These are phyloP conservation scores for Tricholoma sp. DNA, from an alignment of 768 basidiomycete species.

Conservation along the genomic window DNA sequence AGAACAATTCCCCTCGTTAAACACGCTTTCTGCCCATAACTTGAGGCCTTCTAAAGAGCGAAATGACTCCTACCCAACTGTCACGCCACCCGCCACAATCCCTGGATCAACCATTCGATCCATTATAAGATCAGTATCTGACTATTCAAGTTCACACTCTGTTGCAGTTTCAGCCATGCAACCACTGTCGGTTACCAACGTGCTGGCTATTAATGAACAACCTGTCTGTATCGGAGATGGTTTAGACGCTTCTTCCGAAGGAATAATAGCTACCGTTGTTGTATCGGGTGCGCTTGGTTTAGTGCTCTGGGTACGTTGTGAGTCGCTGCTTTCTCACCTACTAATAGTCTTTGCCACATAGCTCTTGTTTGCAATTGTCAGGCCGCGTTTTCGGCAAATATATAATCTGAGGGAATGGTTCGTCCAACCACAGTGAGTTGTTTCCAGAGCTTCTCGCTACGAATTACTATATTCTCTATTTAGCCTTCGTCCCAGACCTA, in stretches of 20 bases:
- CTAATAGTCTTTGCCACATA: slow-evolving; percentile 21
- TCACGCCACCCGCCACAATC: slow-evolving; percentile 33
- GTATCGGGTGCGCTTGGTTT: slow-evolving; percentile 57
- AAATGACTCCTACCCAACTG: slow-evolving; percentile 24
- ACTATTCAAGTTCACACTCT: slow-evolving; percentile 6
- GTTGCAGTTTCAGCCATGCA: slow-evolving; percentile 15
- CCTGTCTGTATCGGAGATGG: slow-evolving; percentile 61
- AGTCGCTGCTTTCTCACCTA: not conserved
- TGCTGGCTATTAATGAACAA: slow-evolving; percentile 18
- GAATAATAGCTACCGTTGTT: slow-evolving; percentile 53
- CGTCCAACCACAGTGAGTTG: slow-evolving; percentile 58
- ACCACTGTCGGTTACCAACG: not conserved
- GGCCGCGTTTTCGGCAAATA: slow-evolving; percentile 67
- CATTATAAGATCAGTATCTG: slow-evolving; percentile 17
- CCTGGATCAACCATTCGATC: slow-evolving; percentile 36
- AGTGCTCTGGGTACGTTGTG: slow-evolving; percentile 58
- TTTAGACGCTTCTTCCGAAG: slow-evolving; percentile 57
- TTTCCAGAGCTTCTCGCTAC: not conserved
- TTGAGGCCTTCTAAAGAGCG: not conserved
- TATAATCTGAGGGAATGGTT: slow-evolving; percentile 79
- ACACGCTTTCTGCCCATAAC: not conserved
- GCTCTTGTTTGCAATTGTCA: slow-evolving; percentile 62
- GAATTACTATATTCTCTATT: slow-evolving; percentile 7
- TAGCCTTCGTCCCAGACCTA: slow-evolving; percentile 61
- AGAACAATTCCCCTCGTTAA: not conserved